Percentiles rank a stretch among this genome's conserved stretches.
Conservation (phyloP, 2,329 filamentous ascomycete species). For the Pseudogymnoascus sp. region DNA sequence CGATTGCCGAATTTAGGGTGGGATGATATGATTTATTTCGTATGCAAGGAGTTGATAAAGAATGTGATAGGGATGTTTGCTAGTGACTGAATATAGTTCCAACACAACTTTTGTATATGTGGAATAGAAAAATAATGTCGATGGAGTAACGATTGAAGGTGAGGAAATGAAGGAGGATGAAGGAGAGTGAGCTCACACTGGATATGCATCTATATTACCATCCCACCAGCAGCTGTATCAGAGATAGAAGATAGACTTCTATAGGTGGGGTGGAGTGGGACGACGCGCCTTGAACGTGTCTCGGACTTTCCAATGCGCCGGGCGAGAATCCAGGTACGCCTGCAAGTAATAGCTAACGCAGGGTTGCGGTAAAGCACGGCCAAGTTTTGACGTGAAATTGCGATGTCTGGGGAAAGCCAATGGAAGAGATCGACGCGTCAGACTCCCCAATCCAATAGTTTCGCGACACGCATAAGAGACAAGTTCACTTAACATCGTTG, state of each 20-base stretch:
- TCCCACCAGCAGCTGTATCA: neutral
- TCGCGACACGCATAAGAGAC: conserved; percentile 5
- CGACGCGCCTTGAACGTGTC: neutral
- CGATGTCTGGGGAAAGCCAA: conserved; percentile 3
- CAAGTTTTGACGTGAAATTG: neutral
- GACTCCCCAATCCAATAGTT: conserved; percentile 3
- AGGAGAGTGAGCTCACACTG: neutral
- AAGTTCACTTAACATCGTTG: neutral
- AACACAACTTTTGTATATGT: neutral
- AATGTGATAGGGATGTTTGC: neutral
- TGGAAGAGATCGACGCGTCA: neutral
- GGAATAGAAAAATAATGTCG: neutral
- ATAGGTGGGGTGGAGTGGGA: neutral
- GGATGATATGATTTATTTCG: neutral
- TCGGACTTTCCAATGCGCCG: neutral
- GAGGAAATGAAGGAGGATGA: neutral
- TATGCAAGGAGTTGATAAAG: neutral
- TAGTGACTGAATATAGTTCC: neutral
- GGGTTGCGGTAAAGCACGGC: conserved; percentile 1
- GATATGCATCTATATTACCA: conserved; percentile 6
- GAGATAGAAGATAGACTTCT: neutral
- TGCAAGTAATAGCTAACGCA: conserved; percentile 1
- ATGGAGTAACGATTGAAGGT: neutral
- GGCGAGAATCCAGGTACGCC: neutral
- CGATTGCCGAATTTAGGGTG: neutral